A percentile compares a stretch with the other conserved stretches of the same genome.
Evolutionary conservation across 805 yeast genomes (phyloP).

Genomic region (Priceomyces fermenticarens): DNA sequence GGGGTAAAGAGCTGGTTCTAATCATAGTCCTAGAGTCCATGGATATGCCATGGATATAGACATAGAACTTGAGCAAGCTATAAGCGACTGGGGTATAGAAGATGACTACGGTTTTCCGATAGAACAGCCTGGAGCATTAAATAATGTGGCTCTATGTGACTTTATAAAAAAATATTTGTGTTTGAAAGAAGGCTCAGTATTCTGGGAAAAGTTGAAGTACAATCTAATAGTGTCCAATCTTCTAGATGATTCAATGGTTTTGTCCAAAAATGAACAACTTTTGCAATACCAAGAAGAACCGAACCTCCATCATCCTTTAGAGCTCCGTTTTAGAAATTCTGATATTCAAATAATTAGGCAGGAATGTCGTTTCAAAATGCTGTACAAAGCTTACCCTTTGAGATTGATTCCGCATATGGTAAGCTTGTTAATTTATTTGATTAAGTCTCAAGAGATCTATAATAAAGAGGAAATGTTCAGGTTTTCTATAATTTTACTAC

Average conservation of each 20-base stretch:
- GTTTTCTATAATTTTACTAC: conserved; percentile 29
- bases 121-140: conserved; percentile 3
- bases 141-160: conserved; percentile 19
- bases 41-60: conserved; percentile 24
- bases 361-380: conserved; percentile 7
- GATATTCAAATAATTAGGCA: conserved; percentile 4
- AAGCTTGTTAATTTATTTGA: conserved; percentile 23
- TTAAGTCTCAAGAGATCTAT: conserved; percentile 16
- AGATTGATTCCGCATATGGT: conserved; percentile 18
- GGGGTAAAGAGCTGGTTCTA: too few species aligned
- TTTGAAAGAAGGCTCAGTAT: conserved; percentile 11
- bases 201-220: conserved; percentile 43
- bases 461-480: conserved; percentile 9
- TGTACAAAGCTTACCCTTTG: conserved; percentile 4
- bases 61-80: conserved; percentile 23
- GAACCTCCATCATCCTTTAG: too few species aligned
- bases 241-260: conserved; percentile 37
- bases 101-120: conserved; percentile 11
- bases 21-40: background rate
- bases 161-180: conserved; percentile 28
- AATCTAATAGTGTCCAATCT: conserved; percentile 35
- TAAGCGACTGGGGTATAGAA: conserved; percentile 40
- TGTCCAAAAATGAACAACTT: conserved; percentile 41
- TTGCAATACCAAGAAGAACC: conserved; percentile 8
- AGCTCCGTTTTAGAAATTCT: too few species aligned